Evolutionary conservation across 768 basidiomycete species (phyloP), one percentile per base, ranked within the genome.

Genomic region (Clavaria fumosa): DNA sequence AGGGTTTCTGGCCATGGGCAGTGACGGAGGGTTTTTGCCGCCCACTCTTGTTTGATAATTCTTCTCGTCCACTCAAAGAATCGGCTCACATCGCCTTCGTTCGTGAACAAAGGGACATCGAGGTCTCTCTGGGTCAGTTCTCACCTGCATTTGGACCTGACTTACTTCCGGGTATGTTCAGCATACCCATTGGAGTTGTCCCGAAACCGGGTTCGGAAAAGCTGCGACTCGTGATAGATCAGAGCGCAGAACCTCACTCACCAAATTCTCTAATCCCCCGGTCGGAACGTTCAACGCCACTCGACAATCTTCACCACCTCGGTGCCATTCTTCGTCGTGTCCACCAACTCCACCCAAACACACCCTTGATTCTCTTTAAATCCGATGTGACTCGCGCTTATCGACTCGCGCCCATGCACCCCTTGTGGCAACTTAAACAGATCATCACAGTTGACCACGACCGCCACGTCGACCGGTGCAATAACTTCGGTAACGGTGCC

Each of bases 1-100:
- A 60, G 1, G 66, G 67, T 1, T 67, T 67, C 44, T 69, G 66
- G 67, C 67, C 67, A 0, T 61, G 42, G 39, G 59, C 58, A 0
- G 42, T 56, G 10, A 57, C 56, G 3, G 34, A 31, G 27, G 18
- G 43, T 17, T 36, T 31, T 1, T 41, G 18, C 4, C 50, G 47
- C 18, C 59, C 55, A 10, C 34, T 24, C 6, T 52, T 46, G 1
- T 43, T 43, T 18, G 56, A 61, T 31, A 48, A 40, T 28, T 51
- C 52, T 7, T 15, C 24, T 34, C 45, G 34, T 21, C 45, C 45
- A 3, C 38, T 43, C 31, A 46, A 42, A 9, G 36, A 38, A 23
- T 39, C 42, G n/a, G 40, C 42, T 1, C 45, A 59, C 33, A 24
- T 18, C 3, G 23, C 39, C 2, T 60, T 62, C 30, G 28, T 62